Evolutionary conservation across 2,329 filamentous ascomycete genomes (phyloP).

Genomic region (Emergomyces pasteurianus): DNA sequence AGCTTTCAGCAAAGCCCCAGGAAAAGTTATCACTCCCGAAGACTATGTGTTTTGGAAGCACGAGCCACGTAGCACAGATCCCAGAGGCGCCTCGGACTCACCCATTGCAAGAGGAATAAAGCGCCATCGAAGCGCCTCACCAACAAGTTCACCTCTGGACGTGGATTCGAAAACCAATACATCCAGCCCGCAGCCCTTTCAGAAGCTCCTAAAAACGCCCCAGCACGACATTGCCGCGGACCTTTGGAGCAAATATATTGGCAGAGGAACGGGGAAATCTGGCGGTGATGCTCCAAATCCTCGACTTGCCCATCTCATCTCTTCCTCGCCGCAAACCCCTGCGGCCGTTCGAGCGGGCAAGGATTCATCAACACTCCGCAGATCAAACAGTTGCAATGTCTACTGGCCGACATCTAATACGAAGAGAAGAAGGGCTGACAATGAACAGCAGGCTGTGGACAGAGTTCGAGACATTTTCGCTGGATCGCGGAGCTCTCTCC

Average conservation of each 20-base stretch:
- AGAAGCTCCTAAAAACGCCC: slow-evolving; percentile 51
- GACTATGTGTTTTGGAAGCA: slow-evolving; percentile 51
- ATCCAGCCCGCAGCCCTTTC: slow-evolving; percentile 48
- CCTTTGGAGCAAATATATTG: slow-evolving; percentile 64
- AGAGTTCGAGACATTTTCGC: slow-evolving; percentile 36
- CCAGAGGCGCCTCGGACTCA: slow-evolving; percentile 37
- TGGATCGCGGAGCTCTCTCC: slow-evolving; percentile 25
- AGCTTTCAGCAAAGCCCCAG: slow-evolving; percentile 33
- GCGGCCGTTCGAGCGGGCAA: slow-evolving; percentile 29
- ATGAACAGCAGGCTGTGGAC: slow-evolving; percentile 26
- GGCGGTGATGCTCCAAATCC: slow-evolving; percentile 42
- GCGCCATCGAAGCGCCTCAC: slow-evolving; percentile 62
- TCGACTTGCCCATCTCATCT: slow-evolving; percentile 52
- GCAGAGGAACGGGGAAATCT: slow-evolving; percentile 36
- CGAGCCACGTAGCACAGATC: slow-evolving; percentile 30
- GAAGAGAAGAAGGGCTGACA: slow-evolving; percentile 53
- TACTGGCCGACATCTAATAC: slow-evolving; percentile 51
- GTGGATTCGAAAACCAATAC: slow-evolving; percentile 28
- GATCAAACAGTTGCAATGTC: slow-evolving; percentile 56
- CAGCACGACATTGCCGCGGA: slow-evolving; percentile 61
- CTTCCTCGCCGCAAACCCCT: slow-evolving; percentile 58
- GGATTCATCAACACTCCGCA: slow-evolving; percentile 43
- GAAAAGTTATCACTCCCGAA: slow-evolving; percentile 43
- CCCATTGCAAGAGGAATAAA: slow-evolving; percentile 43
- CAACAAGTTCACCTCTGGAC: slow-evolving; percentile 52